Evolutionary conservation across 768 basidiomycete genomes (phyloP).

Genomic region (Grammothele lineata): DNA sequence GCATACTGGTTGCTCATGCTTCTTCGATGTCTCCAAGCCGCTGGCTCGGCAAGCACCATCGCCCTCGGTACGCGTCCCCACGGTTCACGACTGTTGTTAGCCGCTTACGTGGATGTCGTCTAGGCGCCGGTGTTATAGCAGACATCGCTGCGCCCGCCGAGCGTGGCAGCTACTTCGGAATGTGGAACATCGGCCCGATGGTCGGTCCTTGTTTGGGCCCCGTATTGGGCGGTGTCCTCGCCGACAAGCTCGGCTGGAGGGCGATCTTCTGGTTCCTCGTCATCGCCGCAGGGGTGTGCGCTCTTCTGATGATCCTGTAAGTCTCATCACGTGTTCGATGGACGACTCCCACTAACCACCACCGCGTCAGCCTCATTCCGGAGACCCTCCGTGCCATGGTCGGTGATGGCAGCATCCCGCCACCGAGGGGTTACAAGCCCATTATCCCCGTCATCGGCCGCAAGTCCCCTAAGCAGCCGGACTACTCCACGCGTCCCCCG

Average conservation of each 20-base stretch:
- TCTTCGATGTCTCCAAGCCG: constrained; percentile 75
- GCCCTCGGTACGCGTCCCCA: constrained; percentile 49
- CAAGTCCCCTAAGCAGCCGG: not conserved
- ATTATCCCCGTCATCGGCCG: constrained; percentile 30
- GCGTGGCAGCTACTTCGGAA: constrained; percentile 69
- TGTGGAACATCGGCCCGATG: constrained; percentile 64
- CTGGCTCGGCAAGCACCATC: constrained; percentile 75
- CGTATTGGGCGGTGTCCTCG: constrained; percentile 44
- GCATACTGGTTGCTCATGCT: constrained; percentile 79
- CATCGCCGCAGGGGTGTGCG: constrained; percentile 31
- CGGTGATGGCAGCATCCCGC: constrained; percentile 38
- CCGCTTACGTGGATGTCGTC: not conserved
- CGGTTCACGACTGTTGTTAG: not conserved
- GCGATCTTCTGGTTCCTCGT: constrained; percentile 42
- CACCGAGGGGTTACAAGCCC: constrained; percentile 27
- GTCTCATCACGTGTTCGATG: too few relatives aligned
- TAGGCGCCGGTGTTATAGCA: constrained; percentile 72
- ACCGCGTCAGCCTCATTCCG: constrained; percentile 39
- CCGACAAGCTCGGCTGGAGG: constrained; percentile 28
- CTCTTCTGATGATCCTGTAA: constrained; percentile 33
- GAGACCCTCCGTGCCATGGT: constrained; percentile 45
- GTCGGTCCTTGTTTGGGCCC: constrained; percentile 42
- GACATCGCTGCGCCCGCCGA: constrained; percentile 74
- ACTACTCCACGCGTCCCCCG: constrained; percentile 17
- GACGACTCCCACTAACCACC: too few relatives aligned